Evolutionary conservation across 179 eudicot species (phyloP).

Genomic region (Vitellaria paradoxa): DNA sequence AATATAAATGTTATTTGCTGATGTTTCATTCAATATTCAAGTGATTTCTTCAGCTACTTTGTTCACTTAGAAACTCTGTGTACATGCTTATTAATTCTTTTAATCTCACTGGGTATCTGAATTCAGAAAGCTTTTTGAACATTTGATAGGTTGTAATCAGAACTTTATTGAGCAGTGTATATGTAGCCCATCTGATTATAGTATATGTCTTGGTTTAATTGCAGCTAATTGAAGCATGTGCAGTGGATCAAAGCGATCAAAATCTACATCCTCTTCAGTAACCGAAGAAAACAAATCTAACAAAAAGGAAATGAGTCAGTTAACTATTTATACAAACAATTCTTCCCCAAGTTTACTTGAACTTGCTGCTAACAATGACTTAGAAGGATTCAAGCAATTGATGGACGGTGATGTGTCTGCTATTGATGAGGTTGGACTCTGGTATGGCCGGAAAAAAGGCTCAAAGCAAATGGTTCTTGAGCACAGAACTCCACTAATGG

Average conservation of each 20-base stretch:
- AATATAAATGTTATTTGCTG: background rate
- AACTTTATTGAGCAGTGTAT: background rate
- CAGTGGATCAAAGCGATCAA: slow-evolving; percentile 17
- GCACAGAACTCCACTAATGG: slow-evolving; percentile 58
- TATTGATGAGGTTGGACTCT: slow-evolving; percentile 39
- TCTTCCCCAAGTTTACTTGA: slow-evolving; percentile 34
- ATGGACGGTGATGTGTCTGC: slow-evolving; percentile 35
- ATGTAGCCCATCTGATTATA: background rate
- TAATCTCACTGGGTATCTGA: background rate
- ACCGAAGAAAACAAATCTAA: slow-evolving; percentile 8
- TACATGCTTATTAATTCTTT: background rate
- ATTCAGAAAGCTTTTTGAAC: background rate
- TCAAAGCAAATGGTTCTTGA: slow-evolving; percentile 55
- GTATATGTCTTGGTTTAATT: background rate
- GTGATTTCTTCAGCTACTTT: background rate
- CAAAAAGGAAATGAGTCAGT: slow-evolving; percentile 2
- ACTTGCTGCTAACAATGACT: slow-evolving; percentile 46
- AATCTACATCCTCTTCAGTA: slow-evolving; percentile 15
- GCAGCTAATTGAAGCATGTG: slow-evolving; percentile 21
- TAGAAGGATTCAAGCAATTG: slow-evolving; percentile 33
- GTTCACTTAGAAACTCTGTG: background rate
- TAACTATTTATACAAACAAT: slow-evolving; percentile 4
- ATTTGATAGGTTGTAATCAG: background rate
- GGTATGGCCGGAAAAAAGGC: slow-evolving; percentile 56
- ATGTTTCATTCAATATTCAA: background rate